Evolutionary conservation across 805 yeast species (phyloP).

Genomic region (Diddensiella santjacobensis): DNA sequence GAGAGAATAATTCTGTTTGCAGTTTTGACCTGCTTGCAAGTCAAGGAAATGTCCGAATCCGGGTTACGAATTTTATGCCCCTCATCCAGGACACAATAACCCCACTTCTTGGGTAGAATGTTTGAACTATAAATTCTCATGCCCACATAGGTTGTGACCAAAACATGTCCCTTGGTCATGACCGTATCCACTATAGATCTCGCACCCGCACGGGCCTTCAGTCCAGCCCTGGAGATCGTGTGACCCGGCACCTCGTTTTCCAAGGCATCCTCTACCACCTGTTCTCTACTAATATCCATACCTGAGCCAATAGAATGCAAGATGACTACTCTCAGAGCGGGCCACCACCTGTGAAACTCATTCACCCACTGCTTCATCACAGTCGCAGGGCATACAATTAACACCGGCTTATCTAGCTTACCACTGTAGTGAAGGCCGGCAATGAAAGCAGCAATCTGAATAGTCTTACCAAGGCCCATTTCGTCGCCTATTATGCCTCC

Average conservation of each 20-base stretch:
- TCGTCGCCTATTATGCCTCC: constrained; percentile 98
- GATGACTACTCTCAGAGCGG: constrained; percentile 80
- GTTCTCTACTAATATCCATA: constrained; percentile 43
- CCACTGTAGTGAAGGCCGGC: constrained; percentile 88
- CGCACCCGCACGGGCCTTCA: constrained; percentile 35
- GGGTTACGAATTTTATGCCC: constrained; percentile 98
- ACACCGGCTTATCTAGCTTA: constrained; percentile 66
- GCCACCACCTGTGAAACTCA: constrained; percentile 98
- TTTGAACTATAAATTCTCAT: constrained; percentile 61
- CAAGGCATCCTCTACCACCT: constrained; percentile 30
- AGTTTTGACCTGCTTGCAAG: constrained; percentile 80
- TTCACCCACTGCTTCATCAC: constrained; percentile 96
- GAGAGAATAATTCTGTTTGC: constrained; percentile 83
- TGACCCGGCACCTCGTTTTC: constrained; percentile 22
- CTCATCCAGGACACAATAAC: constrained; percentile 87
- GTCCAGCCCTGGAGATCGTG: constrained; percentile 30
- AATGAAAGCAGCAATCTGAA: constrained; percentile 84
- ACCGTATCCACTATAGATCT: constrained; percentile 51
- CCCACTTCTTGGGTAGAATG: constrained; percentile 73
- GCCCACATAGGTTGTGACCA: constrained; percentile 91
- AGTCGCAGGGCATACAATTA: constrained; percentile 94
- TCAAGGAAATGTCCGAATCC: constrained; percentile 77
- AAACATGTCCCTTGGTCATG: constrained; percentile 67
- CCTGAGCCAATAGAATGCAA: constrained; percentile 92
- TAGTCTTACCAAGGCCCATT: constrained; percentile 96